A percentile compares a stretch with the other conserved stretches of the same genome.
Conservation (phyloP, 176 grass and related monocot species). For the Ampelocalamus luodianensis region DNA sequence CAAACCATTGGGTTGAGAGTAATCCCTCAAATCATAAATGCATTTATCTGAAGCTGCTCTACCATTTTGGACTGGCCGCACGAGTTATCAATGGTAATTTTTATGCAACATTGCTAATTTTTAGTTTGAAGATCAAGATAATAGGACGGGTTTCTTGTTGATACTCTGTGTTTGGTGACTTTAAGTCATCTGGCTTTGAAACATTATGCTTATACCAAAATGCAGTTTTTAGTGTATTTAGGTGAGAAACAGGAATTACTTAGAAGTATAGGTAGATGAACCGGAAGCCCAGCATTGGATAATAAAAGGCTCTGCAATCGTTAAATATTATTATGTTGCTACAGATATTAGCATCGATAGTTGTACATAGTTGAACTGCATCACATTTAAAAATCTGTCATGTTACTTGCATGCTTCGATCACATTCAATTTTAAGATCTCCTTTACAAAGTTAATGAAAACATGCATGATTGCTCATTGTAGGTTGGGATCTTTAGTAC, state of each 20-base stretch:
- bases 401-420: no score
- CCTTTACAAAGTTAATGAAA: no score
- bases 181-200: background rate
- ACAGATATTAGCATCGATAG: background rate
- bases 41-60: conserved; percentile 25
- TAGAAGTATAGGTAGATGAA: no score
- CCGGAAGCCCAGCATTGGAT: no score
- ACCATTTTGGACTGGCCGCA: conserved; percentile 84
- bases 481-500: no score
- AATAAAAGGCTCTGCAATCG: background rate
- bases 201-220: background rate
- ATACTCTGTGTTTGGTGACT: background rate
- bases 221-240: no score
- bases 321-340: background rate
- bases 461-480: no score
- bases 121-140: background rate
- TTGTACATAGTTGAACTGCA: background rate
- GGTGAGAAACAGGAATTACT: no score
- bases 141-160: background rate
- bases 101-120: background rate
- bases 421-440: no score
- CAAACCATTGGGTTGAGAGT: background rate
- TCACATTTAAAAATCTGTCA: background rate
- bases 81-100: conserved; percentile 75
- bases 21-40: background rate